These are phyloP conservation scores for Aspergillus pseudoterreus DNA, from an alignment of 2,329 filamentous ascomycete species.

Conservation along the genomic window DNA sequence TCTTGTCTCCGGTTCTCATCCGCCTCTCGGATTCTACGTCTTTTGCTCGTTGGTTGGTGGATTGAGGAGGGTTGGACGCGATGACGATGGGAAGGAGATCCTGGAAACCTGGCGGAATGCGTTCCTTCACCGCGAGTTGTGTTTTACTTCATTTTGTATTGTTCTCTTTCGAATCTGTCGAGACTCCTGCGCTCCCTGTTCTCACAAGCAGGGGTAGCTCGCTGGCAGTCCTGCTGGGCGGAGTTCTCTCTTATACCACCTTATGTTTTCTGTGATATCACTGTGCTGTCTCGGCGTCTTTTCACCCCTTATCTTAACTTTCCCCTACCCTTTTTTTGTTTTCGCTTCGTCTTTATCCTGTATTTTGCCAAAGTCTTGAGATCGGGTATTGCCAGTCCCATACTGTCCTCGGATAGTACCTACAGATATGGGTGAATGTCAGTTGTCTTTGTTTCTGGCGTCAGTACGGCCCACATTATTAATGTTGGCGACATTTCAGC, in stretches of 20 bases:
- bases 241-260: constrained; percentile 18
- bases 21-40: background rate
- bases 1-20: constrained; percentile 1
- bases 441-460: no score
- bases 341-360: background rate
- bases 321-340: constrained; percentile 4
- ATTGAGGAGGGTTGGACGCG: no score
- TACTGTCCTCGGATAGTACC: no score
- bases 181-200: background rate
- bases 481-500: no score
- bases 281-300: constrained; percentile 10
- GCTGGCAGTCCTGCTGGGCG: background rate
- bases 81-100: background rate
- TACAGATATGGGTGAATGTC: no score
- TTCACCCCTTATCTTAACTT: constrained; percentile 3
- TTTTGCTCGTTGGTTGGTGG: background rate
- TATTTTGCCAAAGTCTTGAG: no score
- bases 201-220: background rate
- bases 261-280: constrained; percentile 14
- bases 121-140: background rate
- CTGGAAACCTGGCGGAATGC: background rate
- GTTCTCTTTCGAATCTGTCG: background rate
- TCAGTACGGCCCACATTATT: no score
- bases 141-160: background rate
- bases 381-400: no score